phyloP scores from a whole-genome alignment of 768 basidiomycete species.

The Leucogyrophana mollusca region DNA sequence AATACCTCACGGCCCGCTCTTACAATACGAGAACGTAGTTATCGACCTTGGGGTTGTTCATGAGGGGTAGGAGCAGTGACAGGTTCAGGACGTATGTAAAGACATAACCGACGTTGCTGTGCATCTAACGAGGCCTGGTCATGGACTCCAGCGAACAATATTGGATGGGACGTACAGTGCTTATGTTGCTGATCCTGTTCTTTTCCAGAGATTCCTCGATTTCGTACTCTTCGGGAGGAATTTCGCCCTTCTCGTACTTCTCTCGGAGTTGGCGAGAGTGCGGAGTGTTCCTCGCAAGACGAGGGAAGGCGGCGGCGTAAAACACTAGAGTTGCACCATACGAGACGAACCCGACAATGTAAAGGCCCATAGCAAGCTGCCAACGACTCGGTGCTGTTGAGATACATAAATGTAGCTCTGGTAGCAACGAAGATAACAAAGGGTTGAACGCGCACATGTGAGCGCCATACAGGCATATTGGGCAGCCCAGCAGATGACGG shows the following conservation, averaged over 20 bases:
- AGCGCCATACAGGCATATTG: constrained; percentile 78
- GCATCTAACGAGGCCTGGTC: constrained; percentile 61
- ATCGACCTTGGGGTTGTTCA: constrained; percentile 58
- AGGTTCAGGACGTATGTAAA: constrained; percentile 64
- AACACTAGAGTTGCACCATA: constrained; percentile 84
- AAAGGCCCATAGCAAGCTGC: constrained; percentile 75
- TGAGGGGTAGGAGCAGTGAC: constrained; percentile 61
- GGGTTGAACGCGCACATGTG: constrained; percentile 45
- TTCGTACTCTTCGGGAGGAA: constrained; percentile 63
- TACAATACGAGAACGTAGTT: constrained; percentile 75
- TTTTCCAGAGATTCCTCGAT: constrained; percentile 77
- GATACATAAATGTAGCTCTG: not conserved
- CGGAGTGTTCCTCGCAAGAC: constrained; percentile 75
- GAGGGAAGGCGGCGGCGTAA: constrained; percentile 76
- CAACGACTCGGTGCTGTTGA: constrained; percentile 62
- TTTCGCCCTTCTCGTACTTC: constrained; percentile 59
- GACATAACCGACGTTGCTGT: constrained; percentile 77
- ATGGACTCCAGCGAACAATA: not conserved
- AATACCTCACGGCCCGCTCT: constrained; percentile 17
- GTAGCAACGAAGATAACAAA: not conserved
- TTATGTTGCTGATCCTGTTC: constrained; percentile 83
- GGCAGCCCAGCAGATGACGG: constrained; percentile 76
- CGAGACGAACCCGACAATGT: constrained; percentile 75
- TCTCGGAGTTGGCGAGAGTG: constrained; percentile 55
- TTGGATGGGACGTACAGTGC: constrained; percentile 57